Evolutionary conservation across 2,329 filamentous ascomycete species (phyloP).

Genomic region (Fusarium tricinctum): DNA sequence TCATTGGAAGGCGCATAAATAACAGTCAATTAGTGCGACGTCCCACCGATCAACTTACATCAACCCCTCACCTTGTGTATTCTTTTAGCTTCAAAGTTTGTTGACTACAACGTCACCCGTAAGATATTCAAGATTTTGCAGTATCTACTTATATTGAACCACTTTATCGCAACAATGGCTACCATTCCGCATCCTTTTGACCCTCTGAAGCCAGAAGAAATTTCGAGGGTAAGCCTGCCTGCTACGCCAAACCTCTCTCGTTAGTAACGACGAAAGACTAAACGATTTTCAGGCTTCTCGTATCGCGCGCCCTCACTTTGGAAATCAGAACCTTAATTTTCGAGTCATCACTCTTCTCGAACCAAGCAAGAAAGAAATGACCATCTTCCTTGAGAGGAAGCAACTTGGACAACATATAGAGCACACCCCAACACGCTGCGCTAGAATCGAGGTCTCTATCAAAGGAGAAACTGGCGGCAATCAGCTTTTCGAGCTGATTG

Average conservation of each 20-base stretch:
- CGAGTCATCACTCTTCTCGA: conserved; percentile 65
- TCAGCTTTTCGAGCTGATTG: conserved; percentile 50
- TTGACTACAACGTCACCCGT: background rate
- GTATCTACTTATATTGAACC: accelerated
- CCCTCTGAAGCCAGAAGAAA: conserved; percentile 48
- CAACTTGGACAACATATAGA: conserved; percentile 43
- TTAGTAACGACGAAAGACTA: background rate
- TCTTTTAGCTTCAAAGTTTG: background rate
- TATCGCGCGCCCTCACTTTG: conserved; percentile 44
- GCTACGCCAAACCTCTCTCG: no score
- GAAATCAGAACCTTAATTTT: conserved; percentile 55
- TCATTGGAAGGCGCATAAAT: conserved; percentile 12
- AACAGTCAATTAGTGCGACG: no score
- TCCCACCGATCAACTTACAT: background rate
- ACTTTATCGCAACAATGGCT: background rate
- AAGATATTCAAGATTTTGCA: background rate
- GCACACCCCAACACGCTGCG: conserved; percentile 51
- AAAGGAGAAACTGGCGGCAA: conserved; percentile 22
- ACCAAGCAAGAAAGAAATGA: conserved; percentile 63
- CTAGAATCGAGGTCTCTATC: conserved; percentile 57
- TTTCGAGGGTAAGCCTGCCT: conserved; percentile 34
- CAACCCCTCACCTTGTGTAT: background rate
- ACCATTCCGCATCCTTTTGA: conserved; percentile 45
- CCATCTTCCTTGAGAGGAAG: conserved; percentile 60
- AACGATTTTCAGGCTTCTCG: conserved; percentile 39